Base-by-base conservation (phyloP, 805 yeast genomes). In the Metschnikowia continentalis region DNA sequence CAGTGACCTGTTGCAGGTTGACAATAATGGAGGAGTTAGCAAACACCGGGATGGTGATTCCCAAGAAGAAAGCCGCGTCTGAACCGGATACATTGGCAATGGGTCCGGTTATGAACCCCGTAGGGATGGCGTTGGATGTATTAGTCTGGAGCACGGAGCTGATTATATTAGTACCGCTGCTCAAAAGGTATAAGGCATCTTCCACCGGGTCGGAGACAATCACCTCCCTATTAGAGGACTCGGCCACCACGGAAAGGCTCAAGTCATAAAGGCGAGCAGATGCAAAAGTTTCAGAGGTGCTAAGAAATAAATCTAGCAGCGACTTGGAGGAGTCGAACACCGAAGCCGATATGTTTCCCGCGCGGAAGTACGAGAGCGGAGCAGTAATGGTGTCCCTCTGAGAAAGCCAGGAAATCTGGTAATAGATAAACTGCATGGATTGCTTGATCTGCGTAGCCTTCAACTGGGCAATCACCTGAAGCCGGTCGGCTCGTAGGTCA, bases 361-460 rank as follows among this genome's bases (percentile, higher is more conserved):
- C 90, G 42, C 80, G 75, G 63, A 81, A 82, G 42, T 79, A 73
- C 1, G 83, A 74, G 44, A 90, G 69, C 0, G 94, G 82, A 13
- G 67, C 59, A 54, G 83, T 84, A 7, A 90, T 63, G 1, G 83
- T 66, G 51, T 82, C 87, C 57, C 84, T 77, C 3, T 81, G 73
- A 1, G 88, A 70, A 8, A 90, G 69, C 73, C 86, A 83, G 50
- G 77, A 77, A 2, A 84, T 78, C 65, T 89, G 95, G 61, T 84
- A 87, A 63, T 82, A 84, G 26, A 81, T 71, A 53, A 75, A 78
- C 52, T 79, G 79, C 51, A 88, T 70, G 38, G 81, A 78, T 67
- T 89, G 96, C 49, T 77, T 78, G 19, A 90, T 72, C 65, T 90
- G 96, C 0, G 91, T 79, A 0, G 92, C 82, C 65, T 89, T 90